Evolutionary conservation across 306 rosid genomes (phyloP).

Genomic region (Acacia melanoxylon): DNA sequence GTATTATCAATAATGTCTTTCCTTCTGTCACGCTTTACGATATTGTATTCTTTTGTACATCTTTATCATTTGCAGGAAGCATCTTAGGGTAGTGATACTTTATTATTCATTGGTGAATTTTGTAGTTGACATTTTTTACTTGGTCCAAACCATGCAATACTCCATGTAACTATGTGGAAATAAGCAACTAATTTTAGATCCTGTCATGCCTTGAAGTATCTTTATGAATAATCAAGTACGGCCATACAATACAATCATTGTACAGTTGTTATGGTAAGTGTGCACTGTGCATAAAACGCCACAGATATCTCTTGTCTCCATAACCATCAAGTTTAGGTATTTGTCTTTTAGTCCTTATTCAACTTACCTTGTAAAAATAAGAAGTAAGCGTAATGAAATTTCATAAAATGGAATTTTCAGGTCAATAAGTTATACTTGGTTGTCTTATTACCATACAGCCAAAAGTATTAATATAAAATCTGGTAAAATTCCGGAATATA

Average conservation of each 20-base stretch:
- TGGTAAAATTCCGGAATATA: slow-evolving; percentile 16
- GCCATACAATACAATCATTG: not conserved
- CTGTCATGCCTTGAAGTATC: slow-evolving; percentile 24
- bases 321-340: slow-evolving; percentile 5
- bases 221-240: slow-evolving; percentile 14
- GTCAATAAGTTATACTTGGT: not conserved
- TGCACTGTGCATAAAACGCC: not conserved
- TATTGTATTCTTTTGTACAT: slow-evolving; percentile 18
- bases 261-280: not conserved
- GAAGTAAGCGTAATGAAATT: slow-evolving; percentile 9
- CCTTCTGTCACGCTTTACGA: not conserved
- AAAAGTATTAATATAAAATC: slow-evolving; percentile 16
- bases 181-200: slow-evolving; percentile 2
- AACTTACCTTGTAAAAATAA: slow-evolving; percentile 5
- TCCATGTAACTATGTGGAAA: not conserved
- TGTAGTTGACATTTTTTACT: slow-evolving; percentile 15
- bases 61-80: slow-evolving; percentile 22
- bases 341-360: slow-evolving; percentile 23
- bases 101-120: slow-evolving; percentile 24
- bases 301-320: not conserved
- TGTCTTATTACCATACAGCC: slow-evolving; percentile 8
- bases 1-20: slow-evolving; percentile 38
- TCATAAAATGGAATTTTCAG: not conserved
- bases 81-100: slow-evolving; percentile 20
- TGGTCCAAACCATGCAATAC: not conserved